Percentiles rank a stretch among this genome's conserved stretches.
phyloP scores from a whole-genome alignment of 768 basidiomycete genomes.

The Boletus reticulatus region DNA sequence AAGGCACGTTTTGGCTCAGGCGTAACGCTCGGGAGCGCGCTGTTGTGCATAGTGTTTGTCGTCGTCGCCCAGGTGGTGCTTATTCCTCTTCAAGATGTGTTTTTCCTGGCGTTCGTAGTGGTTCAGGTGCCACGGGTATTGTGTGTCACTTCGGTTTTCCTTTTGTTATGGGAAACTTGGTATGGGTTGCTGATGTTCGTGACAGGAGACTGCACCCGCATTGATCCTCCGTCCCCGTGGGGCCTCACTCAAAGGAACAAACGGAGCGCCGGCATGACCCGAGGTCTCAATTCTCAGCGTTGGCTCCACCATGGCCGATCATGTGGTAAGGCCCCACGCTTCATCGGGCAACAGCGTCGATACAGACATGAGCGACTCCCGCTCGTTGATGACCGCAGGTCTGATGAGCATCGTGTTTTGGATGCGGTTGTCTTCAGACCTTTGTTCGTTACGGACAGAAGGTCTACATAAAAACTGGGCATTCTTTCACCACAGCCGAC shows the following conservation, averaged over 20 bases:
- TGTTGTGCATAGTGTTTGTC: slow-evolving; percentile 16
- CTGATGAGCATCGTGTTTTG: background rate
- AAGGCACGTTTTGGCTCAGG: slow-evolving; percentile 17
- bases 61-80: slow-evolving; percentile 14
- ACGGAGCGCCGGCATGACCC: background rate
- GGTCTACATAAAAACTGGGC: background rate
- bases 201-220: slow-evolving; percentile 14
- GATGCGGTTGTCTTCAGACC: no score
- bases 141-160: no score
- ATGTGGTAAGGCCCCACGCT: background rate
- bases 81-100: slow-evolving; percentile 20
- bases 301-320: background rate
- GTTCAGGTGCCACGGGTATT: slow-evolving; percentile 13
- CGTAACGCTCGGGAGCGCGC: slow-evolving; percentile 25
- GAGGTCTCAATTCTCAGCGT: slow-evolving; percentile 12
- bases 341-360: background rate
- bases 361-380: background rate
- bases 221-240: slow-evolving; percentile 19
- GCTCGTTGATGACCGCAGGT: slow-evolving; percentile 3
- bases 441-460: background rate
- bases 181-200: background rate
- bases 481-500: background rate
- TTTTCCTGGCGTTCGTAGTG: slow-evolving; percentile 18
- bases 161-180: no score
- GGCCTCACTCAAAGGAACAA: slow-evolving; percentile 18